These are phyloP conservation scores for Fusarium redolens DNA, from an alignment of 2,329 filamentous ascomycete species.

Conservation along the genomic window DNA sequence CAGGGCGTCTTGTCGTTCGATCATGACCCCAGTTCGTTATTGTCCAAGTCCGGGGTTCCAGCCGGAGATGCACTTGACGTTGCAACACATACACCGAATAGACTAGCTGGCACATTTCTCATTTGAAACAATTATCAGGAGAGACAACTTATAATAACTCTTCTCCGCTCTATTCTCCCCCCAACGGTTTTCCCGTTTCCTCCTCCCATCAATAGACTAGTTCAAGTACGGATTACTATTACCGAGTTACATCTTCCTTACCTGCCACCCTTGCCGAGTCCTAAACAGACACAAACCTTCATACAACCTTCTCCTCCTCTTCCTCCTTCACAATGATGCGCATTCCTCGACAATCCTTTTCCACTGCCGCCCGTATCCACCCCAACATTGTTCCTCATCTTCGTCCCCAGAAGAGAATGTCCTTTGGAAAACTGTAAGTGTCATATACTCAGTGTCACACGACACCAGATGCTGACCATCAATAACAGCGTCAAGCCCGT, in stretches of 20 bases:
- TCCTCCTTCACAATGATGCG: slow-evolving; percentile 42
- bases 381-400: slow-evolving; percentile 47
- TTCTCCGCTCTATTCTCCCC: slow-evolving; percentile 13
- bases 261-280: slow-evolving; percentile 28
- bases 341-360: slow-evolving; percentile 43
- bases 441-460: background rate
- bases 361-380: slow-evolving; percentile 44
- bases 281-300: slow-evolving; percentile 14
- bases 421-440: slow-evolving; percentile 40
- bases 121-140: slow-evolving; percentile 11
- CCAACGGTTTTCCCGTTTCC: slow-evolving; percentile 24
- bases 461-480: slow-evolving; percentile 17
- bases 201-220: slow-evolving; percentile 36
- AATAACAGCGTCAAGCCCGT: slow-evolving; percentile 48
- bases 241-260: slow-evolving; percentile 21
- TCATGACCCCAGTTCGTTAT: slow-evolving; percentile 19
- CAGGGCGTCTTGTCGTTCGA: slow-evolving; percentile 32
- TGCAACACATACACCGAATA: background rate
- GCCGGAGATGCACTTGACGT: slow-evolving; percentile 2
- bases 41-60: slow-evolving; percentile 6
- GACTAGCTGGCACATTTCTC: background rate
- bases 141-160: slow-evolving; percentile 34
- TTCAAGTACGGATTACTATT: slow-evolving; percentile 30
- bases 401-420: slow-evolving; percentile 42
- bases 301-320: background rate